These are phyloP conservation scores for Pleurotus tuber-regium DNA, from an alignment of 768 basidiomycete genomes.

Conservation along the genomic window DNA sequence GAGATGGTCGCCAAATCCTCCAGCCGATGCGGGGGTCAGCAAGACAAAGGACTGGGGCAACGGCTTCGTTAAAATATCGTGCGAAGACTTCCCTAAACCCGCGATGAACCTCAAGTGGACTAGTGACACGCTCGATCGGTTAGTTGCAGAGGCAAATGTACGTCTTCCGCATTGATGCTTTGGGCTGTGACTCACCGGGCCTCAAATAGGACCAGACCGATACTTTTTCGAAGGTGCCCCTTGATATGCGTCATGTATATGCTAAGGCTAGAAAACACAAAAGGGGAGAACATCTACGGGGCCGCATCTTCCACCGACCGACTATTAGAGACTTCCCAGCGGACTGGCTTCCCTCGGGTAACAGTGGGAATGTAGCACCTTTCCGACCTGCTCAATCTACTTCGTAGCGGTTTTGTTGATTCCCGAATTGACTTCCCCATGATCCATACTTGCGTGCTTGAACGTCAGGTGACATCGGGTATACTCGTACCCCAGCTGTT, in stretches of 20 bases:
- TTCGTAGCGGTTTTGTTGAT: not conserved
- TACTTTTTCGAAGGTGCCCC: conserved; percentile 62
- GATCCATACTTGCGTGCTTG: not conserved
- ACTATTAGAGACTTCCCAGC: conserved; percentile 78
- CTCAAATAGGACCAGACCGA: conserved; percentile 36
- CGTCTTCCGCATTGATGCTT: conserved; percentile 28
- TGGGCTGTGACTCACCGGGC: conserved; percentile 14
- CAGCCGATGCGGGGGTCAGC: conserved; percentile 63
- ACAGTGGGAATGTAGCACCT: conserved; percentile 2
- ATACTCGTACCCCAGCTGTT: too few species aligned
- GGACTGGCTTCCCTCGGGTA: conserved; percentile 67
- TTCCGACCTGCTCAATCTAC: not conserved
- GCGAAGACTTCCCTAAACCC: conserved; percentile 80
- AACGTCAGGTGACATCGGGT: not conserved
- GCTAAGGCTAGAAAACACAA: conserved; percentile 71
- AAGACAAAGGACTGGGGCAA: conserved; percentile 49
- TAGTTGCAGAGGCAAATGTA: conserved; percentile 86
- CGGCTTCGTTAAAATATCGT: conserved; percentile 89
- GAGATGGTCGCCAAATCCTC: conserved; percentile 78
- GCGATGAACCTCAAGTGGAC: conserved; percentile 95
- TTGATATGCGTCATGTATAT: conserved; percentile 80
- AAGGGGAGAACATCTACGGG: conserved; percentile 65
- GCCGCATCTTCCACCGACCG: conserved; percentile 52
- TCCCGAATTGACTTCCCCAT: not conserved
- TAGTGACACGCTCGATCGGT: conserved; percentile 76